Evolutionary conservation across 306 rosid species (phyloP), one percentile per base, ranked within the genome.

Genomic region (Pyrus pyrifolia): DNA sequence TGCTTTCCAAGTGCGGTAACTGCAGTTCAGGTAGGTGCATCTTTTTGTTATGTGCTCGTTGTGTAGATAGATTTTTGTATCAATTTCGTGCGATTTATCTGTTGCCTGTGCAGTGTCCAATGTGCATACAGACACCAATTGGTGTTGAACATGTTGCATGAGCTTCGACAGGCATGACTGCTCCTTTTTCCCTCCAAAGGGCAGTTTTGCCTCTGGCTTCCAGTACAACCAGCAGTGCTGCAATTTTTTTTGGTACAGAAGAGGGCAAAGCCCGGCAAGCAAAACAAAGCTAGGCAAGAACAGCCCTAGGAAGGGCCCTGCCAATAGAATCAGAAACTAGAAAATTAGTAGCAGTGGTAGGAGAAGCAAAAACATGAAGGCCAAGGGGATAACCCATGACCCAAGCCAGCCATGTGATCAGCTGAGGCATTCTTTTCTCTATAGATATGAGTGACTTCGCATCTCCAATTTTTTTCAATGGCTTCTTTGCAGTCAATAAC

Each of bases 151-250:
- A 76, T 86, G 1, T 76, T 88, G 22, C 92, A 85, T 0, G 93
- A 89, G 12, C 96, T 86, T 53, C 85, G 74, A 73, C 91, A 88
- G 19, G 88, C 92, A 15, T 60, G 40, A 82, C 87, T 75, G 72
- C 85, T 44, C 69, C 89, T 0, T 72, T 55, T 14, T 51, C 84
- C 81, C 65, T 91, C 86, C 15, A 86, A 4, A 1, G 93, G 88
- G 76, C 88, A 87, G 10, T 53, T 84, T 74, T 81, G 84, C 78
- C 86, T 86, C 91, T 89, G 79, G 78, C 87, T 90, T 19, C 89
- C 79, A 71, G 85, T 88, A 42, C 93, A 89, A 3, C 90, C 91
- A 55, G 42, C 89, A 72, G 76, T 73, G 81, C 85, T 83, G 78
- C 89, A 89, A 71, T 1, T 25, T 31, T 31, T 31, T 31, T 4